Percentiles rank a stretch among this genome's conserved stretches.
phyloP scores from a whole-genome alignment of 2,329 filamentous ascomycete species.

The Xylaria sp. region DNA sequence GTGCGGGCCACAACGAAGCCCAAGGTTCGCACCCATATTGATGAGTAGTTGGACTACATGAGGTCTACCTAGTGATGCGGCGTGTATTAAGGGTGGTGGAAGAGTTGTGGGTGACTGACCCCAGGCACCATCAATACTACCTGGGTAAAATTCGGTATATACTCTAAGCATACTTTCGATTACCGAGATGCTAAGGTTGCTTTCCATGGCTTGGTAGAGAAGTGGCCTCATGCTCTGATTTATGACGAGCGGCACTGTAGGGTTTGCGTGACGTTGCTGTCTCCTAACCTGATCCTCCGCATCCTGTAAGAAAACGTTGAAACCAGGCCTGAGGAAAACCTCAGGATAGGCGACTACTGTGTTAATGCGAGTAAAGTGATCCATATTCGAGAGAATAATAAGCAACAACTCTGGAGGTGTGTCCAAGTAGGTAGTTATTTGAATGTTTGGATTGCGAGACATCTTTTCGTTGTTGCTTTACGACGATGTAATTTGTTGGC shows the following conservation, averaged over 20 bases:
- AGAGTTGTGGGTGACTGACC: not conserved
- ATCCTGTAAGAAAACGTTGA: slow-evolving; percentile 8
- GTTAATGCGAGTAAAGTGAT: not conserved
- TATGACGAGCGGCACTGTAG: not conserved
- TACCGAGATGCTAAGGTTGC: not conserved
- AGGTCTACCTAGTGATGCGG: not conserved
- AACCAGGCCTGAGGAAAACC: not conserved
- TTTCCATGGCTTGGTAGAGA: slow-evolving; percentile 6
- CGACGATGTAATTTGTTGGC: not conserved
- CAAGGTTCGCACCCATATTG: slow-evolving; percentile 10
- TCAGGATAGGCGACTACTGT: slow-evolving; percentile 8
- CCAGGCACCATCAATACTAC: slow-evolving; percentile 25
- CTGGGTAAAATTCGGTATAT: not conserved
- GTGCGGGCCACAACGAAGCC: not conserved
- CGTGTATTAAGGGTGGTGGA: not conserved
- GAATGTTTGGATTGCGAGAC: not conserved
- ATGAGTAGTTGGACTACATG: slow-evolving; percentile 16
- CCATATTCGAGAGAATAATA: not conserved
- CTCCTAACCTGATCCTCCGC: not conserved
- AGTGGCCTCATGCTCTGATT: not conserved
- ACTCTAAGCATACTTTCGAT: slow-evolving; percentile 10
- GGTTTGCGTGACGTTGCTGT: not conserved
- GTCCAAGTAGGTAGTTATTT: not conserved
- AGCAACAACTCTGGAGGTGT: not conserved
- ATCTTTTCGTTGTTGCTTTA: slow-evolving; percentile 5